A percentile compares a stretch with the other conserved stretches of the same genome.
Evolutionary conservation across 2,329 filamentous ascomycete genomes (phyloP).

Genomic region (Gaeumannomyces sp.): DNA sequence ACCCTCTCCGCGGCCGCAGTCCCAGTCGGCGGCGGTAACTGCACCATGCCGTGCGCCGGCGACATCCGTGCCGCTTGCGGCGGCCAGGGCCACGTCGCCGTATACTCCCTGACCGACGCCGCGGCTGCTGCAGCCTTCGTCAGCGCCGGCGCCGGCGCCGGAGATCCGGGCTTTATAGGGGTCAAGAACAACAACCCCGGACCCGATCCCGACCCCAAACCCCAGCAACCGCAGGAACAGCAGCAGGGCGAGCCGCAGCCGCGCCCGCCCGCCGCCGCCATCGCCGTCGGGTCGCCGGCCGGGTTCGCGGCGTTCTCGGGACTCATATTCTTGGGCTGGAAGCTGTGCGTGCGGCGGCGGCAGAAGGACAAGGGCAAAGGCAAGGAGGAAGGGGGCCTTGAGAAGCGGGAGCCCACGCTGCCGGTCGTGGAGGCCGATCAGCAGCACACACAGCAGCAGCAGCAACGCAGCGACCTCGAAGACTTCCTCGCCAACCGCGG

Average conservation of each 20-base stretch:
- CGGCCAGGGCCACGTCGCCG: slow-evolving; percentile 1
- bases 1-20: neutral
- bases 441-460: neutral
- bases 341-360: slow-evolving; percentile 1
- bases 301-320: neutral
- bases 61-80: neutral
- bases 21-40: neutral
- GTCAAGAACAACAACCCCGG: neutral
- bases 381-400: neutral
- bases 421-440: neutral
- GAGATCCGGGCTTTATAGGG: neutral
- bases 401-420: neutral
- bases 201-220: neutral
- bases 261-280: neutral
- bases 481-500: neutral
- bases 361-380: neutral
- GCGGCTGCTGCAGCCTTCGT: neutral
- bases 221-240: neutral
- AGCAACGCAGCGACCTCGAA: neutral
- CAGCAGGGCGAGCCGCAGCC: neutral
- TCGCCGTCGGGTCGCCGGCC: slow-evolving; percentile 2
- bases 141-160: neutral
- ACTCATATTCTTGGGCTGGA: slow-evolving; percentile 3
- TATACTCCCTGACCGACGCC: slow-evolving; percentile 2
- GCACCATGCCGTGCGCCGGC: slow-evolving; percentile 2